Base-by-base conservation (phyloP, 2,329 filamentous ascomycete genomes). In the Phoma sp. region DNA sequence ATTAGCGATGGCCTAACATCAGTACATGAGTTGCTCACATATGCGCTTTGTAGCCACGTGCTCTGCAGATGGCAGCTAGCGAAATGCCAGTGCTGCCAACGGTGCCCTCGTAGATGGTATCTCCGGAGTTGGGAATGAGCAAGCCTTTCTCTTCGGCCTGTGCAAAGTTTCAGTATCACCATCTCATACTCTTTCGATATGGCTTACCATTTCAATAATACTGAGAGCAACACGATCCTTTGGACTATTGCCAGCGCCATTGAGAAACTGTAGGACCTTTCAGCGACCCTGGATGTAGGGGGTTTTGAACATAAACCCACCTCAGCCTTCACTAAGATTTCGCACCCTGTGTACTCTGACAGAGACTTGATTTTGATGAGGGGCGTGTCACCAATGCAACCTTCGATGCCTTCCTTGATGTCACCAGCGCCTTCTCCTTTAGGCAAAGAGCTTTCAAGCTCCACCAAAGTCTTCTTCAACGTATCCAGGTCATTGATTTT, bases 71-170 rank as follows among this genome's bases (percentile, higher is more conserved):
- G 0, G 91, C 91, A 2, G 95, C 95, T 9, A 99, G 83, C 14
- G 93, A 97, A 66, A 99, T 98, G 18, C 95, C 95, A 0, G 95
- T 99, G 71, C 91, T 96, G 55, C 95, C 95, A 14, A 96, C 93
- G 1, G 95, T 99, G 61, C 95, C 95, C 79, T 99, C 95, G 76
- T 98, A 99, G 68, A 99, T 92, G 36, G 91, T 96, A 74, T 99
- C 95, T 57, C 93, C 93, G 18, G 89, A 87, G 62, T 89, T 81
- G 0, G 95, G 93, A 0, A 82, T 83, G 38, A 99, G 78, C 15
- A 93, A 80, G 2, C 92, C 92, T 42, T 84, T 78, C 57, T 85
- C 83, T 80, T 99, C 95, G 36, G 93, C 95, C 74, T 87, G 26
- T 14, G 12, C 5, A 20, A 7, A 20, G 10, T 4, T 17, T 69